Percentiles rank a stretch among this genome's conserved stretches.
Conservation (phyloP, 129 eudicot species). For the Cynara cardunculus region DNA sequence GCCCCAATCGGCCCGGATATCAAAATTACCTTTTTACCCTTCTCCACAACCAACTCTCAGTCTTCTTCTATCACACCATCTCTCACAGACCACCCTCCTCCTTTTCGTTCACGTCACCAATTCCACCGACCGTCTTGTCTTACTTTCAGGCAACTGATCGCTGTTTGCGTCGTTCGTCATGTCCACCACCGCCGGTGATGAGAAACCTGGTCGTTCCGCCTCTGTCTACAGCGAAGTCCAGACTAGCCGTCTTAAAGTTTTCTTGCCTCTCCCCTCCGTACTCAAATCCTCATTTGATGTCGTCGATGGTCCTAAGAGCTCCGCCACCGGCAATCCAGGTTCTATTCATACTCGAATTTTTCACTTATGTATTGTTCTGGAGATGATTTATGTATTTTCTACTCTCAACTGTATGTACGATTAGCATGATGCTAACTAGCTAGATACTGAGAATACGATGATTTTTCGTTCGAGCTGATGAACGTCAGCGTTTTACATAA, state of each 20-base stretch:
- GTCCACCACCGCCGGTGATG: slow-evolving; percentile 14
- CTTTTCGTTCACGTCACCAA: background rate
- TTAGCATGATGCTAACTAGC: background rate
- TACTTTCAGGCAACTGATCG: slow-evolving; percentile 3
- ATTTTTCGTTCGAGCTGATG: background rate
- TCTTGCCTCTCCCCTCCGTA: slow-evolving; percentile 70
- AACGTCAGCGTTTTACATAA: background rate
- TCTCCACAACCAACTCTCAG: slow-evolving; percentile 1
- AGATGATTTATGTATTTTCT: background rate
- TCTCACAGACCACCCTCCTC: background rate
- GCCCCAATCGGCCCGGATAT: slow-evolving; percentile 7
- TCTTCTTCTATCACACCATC: slow-evolving; percentile 5
- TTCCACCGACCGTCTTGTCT: background rate
- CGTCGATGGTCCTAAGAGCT: slow-evolving; percentile 74
- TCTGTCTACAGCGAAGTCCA: slow-evolving; percentile 70
- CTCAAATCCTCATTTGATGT: slow-evolving; percentile 50
- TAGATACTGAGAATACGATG: background rate
- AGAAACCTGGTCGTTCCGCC: slow-evolving; percentile 34
- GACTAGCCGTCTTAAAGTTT: slow-evolving; percentile 48
- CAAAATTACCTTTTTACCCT: slow-evolving; percentile 19
- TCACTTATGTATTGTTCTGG: background rate
- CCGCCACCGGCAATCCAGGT: slow-evolving; percentile 92
- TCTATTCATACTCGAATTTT: background rate
- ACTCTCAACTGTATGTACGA: background rate
- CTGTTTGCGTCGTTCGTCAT: background rate